These are phyloP conservation scores for Aspergillus sp. DNA, from an alignment of 2,329 filamentous ascomycete genomes.

Conservation along the genomic window DNA sequence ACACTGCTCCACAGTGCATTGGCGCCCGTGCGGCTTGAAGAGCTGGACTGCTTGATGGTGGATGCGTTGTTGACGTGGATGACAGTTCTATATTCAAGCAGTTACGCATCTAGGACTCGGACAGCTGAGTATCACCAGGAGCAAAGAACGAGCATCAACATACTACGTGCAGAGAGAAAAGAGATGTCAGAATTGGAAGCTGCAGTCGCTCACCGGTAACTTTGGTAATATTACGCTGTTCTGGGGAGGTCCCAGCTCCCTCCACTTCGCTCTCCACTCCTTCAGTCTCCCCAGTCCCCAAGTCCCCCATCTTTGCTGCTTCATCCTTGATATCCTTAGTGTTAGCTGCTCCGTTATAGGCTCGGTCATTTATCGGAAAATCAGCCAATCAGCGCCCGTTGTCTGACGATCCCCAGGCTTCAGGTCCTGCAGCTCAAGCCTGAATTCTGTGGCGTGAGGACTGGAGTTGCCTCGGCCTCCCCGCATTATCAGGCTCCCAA, in stretches of 20 bases:
- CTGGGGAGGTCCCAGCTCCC: neutral
- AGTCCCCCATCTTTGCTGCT: neutral
- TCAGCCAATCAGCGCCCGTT: conserved; percentile 22
- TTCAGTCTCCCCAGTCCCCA: too few relatives aligned
- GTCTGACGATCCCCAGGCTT: conserved; percentile 17
- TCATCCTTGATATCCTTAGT: neutral
- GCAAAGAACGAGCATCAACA: too few relatives aligned
- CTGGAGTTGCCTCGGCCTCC: neutral
- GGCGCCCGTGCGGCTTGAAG: neutral
- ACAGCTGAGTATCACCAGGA: too few relatives aligned
- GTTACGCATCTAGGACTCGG: too few relatives aligned
- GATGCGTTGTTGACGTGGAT: too few relatives aligned
- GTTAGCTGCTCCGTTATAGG: neutral
- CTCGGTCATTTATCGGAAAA: conserved; percentile 32
- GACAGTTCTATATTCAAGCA: too few relatives aligned
- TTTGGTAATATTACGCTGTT: neutral
- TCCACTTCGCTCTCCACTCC: neutral
- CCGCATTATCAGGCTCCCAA: neutral
- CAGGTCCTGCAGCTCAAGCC: neutral
- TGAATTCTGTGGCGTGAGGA: neutral
- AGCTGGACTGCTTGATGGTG: too few relatives aligned
- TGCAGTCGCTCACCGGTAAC: neutral
- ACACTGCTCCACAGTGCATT: neutral
- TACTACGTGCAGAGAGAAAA: too few relatives aligned
- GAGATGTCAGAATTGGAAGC: neutral